phyloP scores from a whole-genome alignment of 139 green algal genomes.

The Closterium sp. region DNA sequence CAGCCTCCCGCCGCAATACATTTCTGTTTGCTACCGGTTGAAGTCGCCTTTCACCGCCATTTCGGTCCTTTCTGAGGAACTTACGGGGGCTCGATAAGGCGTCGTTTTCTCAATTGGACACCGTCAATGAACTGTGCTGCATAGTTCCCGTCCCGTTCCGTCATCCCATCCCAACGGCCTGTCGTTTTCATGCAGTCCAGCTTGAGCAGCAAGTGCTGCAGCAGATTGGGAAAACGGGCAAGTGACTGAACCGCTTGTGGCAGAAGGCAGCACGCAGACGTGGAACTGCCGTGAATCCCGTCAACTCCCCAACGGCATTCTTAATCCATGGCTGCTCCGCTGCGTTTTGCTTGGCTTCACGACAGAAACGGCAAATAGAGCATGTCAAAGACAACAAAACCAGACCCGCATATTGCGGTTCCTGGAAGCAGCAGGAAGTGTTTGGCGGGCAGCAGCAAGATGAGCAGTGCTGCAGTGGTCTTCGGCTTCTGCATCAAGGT shows the following conservation, averaged over 20 bases:
- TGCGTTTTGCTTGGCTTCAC: background rate
- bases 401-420: background rate
- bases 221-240: no score
- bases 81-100: no score
- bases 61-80: no score
- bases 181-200: no score
- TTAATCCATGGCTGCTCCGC: background rate
- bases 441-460: background rate
- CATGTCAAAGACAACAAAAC: background rate
- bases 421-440: background rate
- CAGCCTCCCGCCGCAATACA: no score
- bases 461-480: background rate
- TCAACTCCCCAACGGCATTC: background rate
- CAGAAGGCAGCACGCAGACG: background rate
- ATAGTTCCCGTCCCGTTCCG: no score
- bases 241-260: background rate
- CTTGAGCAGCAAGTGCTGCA: no score
- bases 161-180: no score
- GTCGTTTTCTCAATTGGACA: no score
- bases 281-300: background rate
- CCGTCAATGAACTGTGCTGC: no score
- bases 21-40: no score
- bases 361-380: background rate
- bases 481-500: background rate
- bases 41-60: no score